Evolutionary conservation across 495 filamentous ascomycete genomes (phyloP), one percentile per base, ranked within the genome.

Genomic region (Symbiotaphrina buchneri): DNA sequence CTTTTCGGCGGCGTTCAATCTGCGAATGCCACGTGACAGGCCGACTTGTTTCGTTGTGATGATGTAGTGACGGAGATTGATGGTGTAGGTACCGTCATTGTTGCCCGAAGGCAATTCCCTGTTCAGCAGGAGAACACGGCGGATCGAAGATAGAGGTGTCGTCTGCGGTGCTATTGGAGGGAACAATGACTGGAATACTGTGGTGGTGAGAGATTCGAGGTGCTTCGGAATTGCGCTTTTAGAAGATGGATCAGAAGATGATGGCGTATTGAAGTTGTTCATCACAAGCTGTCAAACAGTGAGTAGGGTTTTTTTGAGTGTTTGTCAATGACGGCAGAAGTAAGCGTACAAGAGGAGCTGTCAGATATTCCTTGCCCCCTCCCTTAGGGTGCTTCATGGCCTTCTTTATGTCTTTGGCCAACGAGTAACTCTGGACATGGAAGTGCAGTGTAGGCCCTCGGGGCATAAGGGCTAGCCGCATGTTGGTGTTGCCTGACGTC

Each of bases 161-260:
- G 64, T 68, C 47, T 92, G 81, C 0, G 87, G 90, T 41, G 84
- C 83, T 52, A 99, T 94, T 2, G 83, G 80, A 13, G 87, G 85
- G 46, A 99, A 95, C 21, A 99, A 67, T 2, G 79, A 90, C 49
- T 94, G 87, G 55, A 95, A 99, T 41, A 93, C 68, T 22, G 82
- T 83, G 5, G 83, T 95, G 2, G 78, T 70, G n/a, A 99, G 72
- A 15, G 70, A 68, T 51, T 99, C 90, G 43, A 95, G 76, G 36
- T 92, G 82, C 41, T 79, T 83, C 11, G 76, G 73, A 11, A 78
- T 61, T 27, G 54, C 51, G 16, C 62, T 52, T 15, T 63, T 69
- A 11, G 71, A 59, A 29, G 75, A 68, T 16, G 63, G 52, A 15
- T 63, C 69, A 11, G 71, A 59, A 29, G 75, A 68, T n/a, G 71